Percentiles rank a stretch among this genome's conserved stretches.
Conservation (phyloP, 495 filamentous ascomycete species). For the Pyrenula aspistea region DNA sequence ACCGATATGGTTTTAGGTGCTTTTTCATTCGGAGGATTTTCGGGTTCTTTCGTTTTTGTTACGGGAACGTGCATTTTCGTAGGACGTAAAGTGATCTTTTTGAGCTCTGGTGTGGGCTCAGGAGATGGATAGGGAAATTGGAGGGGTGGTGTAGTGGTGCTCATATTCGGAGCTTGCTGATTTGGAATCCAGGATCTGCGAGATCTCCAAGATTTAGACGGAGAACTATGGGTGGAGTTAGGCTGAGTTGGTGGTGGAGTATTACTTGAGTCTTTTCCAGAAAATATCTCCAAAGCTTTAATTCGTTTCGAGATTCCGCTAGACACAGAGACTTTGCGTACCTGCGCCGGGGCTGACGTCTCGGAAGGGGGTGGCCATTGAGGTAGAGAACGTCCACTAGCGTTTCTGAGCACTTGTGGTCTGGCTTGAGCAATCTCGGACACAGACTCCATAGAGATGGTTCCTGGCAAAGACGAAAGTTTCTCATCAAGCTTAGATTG, state of each 20-base stretch:
- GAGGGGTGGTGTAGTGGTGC: constrained; percentile 15
- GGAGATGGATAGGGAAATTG: constrained; percentile 15
- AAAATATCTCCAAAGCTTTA: constrained; percentile 72
- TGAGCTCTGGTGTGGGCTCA: constrained; percentile 10
- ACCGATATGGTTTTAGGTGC: constrained; percentile 48
- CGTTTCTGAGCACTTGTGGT: neutral
- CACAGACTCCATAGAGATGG: neutral
- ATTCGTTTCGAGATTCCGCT: constrained; percentile 84
- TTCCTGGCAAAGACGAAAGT: neutral
- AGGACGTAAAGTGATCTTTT: neutral
- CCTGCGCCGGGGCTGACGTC: constrained; percentile 17
- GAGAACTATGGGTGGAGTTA: constrained; percentile 8
- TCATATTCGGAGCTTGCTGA: constrained; percentile 3
- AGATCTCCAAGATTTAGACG: constrained; percentile 22
- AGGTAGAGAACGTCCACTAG: neutral
- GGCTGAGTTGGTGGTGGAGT: constrained; percentile 7
- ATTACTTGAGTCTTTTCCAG: constrained; percentile 7
- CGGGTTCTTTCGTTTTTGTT: constrained; percentile 3
- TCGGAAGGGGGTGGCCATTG: neutral
- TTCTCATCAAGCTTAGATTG: neutral
- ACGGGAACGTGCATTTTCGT: neutral
- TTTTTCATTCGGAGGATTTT: constrained; percentile 2
- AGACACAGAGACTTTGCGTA: constrained; percentile 72
- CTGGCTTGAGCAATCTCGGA: neutral
- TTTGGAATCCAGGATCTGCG: constrained; percentile 17